Percentiles rank a stretch among this genome's conserved stretches.
These are phyloP conservation scores for Paecilomyces fulvus DNA, from an alignment of 2,329 filamentous ascomycete species.

Conservation along the genomic window DNA sequence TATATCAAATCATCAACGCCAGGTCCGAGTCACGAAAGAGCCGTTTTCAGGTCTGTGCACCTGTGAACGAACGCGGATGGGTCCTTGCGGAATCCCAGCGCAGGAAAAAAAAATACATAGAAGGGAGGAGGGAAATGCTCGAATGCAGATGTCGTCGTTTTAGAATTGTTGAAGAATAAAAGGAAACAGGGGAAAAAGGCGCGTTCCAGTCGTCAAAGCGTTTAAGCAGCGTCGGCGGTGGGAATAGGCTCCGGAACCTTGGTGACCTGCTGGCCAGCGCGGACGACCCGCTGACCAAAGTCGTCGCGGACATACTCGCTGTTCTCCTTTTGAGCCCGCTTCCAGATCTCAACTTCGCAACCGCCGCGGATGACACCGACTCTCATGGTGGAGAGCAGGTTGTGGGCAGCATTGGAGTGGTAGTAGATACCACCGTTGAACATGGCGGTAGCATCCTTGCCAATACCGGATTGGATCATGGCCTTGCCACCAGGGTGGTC, in stretches of 20 bases:
- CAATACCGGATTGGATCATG: constrained; percentile 71
- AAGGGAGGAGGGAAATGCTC: neutral
- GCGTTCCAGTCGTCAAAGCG: neutral
- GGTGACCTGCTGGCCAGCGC: constrained; percentile 78
- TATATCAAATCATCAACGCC: neutral
- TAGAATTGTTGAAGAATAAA: constrained; percentile 13
- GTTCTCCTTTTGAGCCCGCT: constrained; percentile 74
- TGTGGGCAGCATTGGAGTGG: constrained; percentile 85
- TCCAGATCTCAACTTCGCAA: constrained; percentile 89
- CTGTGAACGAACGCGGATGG: neutral
- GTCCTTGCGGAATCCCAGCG: neutral
- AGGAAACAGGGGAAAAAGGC: constrained; percentile 7
- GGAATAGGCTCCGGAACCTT: constrained; percentile 71
- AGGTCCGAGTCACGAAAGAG: neutral
- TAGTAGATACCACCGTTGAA: constrained; percentile 89
- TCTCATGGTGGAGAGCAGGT: constrained; percentile 78
- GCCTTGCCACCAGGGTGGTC: constrained; percentile 86
- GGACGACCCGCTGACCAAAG: constrained; percentile 70
- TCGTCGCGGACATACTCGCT: constrained; percentile 77
- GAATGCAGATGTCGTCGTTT: constrained; percentile 1
- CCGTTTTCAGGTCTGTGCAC: neutral
- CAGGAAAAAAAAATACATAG: constrained; percentile 1
- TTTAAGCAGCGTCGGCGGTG: constrained; percentile 71
- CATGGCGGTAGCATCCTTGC: constrained; percentile 81
- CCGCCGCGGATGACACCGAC: constrained; percentile 79